Base-by-base conservation (phyloP, 352 stramenopile genomes). In the Phytophthora pluvialis region DNA sequence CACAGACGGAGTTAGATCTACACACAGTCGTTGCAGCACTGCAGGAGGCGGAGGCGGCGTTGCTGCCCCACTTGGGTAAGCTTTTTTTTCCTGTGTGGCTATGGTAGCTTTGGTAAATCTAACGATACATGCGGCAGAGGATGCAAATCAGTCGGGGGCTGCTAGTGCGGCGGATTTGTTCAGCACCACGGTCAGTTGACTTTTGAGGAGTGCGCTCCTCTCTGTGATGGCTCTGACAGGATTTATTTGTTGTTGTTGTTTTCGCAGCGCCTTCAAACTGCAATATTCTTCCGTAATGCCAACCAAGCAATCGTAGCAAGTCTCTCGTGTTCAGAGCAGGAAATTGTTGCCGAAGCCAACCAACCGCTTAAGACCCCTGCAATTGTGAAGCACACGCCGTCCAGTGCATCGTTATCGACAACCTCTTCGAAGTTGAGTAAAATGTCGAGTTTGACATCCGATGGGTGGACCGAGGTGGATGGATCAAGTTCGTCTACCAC, bases 261-360 rank as follows among this genome's bases (percentile, higher is more conserved):
- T 61, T 56, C 29, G 25, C 39, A 90, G 81, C 73, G 83, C 3
- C 64, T 94, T 28, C 86, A 93, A 68, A 74, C 86, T 9, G 75
- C 83, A 29, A 86, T 85, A 21, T 93, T 94, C 68, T 94, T 93
- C 60, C 81, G 71, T 38, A 78, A 90, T 50, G 73, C 79, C 7
- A 86, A 88, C 53, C 64, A 89, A 61, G 75, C 73, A 3, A 52
- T 92, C 9, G 64, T 84, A 8, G 73, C 60, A 7, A 76, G 80
- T 13, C 63, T 94, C 5, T 86, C 73, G 10, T 46, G 68, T 35
- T 72, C 63, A 2, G 82, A 90, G 51, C 66, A 67, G 2, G 82
- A 93, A 71, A 80, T 88, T 45, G 69, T 91, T n/a, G 64, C 72
- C 18, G 61, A 75, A 75, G 71, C 64, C 43, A 51, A 60, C 64